Evolutionary conservation across 208 protist species (phyloP).

Genomic region (Leishmania mexicana): DNA sequence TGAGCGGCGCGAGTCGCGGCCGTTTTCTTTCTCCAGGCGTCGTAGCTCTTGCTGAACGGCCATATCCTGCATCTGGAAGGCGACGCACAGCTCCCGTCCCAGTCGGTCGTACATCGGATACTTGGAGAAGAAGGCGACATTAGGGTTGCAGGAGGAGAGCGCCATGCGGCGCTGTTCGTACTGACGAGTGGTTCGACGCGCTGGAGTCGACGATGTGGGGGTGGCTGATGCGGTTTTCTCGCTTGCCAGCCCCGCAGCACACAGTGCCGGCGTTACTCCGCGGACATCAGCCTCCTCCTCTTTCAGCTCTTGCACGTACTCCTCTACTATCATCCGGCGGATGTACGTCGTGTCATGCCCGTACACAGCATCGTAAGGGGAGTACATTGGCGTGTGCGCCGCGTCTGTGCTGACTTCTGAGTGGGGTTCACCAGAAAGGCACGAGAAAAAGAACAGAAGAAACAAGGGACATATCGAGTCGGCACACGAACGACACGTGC

Average conservation of each 20-base stretch:
- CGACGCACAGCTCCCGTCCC: constrained; percentile 77
- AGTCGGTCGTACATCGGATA: constrained; percentile 77
- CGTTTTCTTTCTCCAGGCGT: constrained; percentile 35
- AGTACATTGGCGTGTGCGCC: constrained; percentile 36
- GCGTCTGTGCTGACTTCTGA: neutral
- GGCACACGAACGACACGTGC: neutral
- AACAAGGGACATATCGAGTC: neutral
- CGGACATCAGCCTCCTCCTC: constrained; percentile 38
- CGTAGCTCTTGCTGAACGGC: constrained; percentile 66
- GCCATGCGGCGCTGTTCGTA: constrained; percentile 44
- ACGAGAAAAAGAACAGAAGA: too few relatives aligned
- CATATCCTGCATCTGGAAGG: constrained; percentile 81
- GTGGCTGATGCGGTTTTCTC: constrained; percentile 3
- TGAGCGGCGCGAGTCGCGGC: constrained; percentile 43
- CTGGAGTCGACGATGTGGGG: neutral
- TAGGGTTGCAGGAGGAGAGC: constrained; percentile 65
- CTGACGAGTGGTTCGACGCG: constrained; percentile 7
- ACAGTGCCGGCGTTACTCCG: constrained; percentile 8
- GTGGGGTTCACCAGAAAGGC: neutral
- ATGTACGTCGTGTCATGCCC: constrained; percentile 81
- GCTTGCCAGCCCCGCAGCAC: neutral
- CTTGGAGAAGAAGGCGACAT: constrained; percentile 69
- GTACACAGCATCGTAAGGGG: constrained; percentile 65
- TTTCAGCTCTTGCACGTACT: constrained; percentile 65
- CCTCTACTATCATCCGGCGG: constrained; percentile 56